Evolutionary conservation across 345 rosid genomes (phyloP).

Genomic region (Eucalyptus cloeziana): DNA sequence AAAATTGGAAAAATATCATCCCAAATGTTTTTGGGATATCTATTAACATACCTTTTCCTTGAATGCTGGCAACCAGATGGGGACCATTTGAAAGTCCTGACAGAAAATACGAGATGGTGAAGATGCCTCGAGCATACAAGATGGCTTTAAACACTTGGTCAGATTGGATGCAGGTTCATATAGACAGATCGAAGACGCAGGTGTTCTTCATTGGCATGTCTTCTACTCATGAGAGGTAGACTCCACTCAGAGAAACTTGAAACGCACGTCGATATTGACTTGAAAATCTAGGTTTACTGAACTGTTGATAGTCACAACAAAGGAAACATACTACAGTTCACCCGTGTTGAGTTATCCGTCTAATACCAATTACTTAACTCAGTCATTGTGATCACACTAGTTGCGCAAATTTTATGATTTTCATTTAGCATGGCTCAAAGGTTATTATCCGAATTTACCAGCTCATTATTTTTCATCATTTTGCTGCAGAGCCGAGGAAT

Average conservation of each 20-base stretch:
- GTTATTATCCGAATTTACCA: background rate
- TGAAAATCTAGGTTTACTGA: background rate
- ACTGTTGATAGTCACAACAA: background rate
- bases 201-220: constrained; percentile 80
- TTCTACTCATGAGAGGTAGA: constrained; percentile 82
- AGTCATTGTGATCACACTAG: background rate
- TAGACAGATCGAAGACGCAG: constrained; percentile 50
- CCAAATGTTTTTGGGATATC: background rate
- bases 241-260: background rate
- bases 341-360: background rate
- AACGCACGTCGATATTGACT: background rate
- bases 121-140: constrained; percentile 62
- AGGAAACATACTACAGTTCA: background rate
- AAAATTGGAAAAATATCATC: background rate
- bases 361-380: background rate
- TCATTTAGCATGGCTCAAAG: background rate
- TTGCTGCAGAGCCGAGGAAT: constrained; percentile 45
- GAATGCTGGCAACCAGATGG: constrained; percentile 22
- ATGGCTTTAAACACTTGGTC: constrained; percentile 80
- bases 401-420: background rate
- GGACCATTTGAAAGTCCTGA: constrained; percentile 56
- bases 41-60: background rate
- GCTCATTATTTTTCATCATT: background rate
- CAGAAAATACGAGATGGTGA: constrained; percentile 47
- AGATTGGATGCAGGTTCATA: constrained; percentile 62